These are phyloP conservation scores for Rhodotorula kratochvilovae DNA, from an alignment of 768 basidiomycete genomes.

Conservation along the genomic window DNA sequence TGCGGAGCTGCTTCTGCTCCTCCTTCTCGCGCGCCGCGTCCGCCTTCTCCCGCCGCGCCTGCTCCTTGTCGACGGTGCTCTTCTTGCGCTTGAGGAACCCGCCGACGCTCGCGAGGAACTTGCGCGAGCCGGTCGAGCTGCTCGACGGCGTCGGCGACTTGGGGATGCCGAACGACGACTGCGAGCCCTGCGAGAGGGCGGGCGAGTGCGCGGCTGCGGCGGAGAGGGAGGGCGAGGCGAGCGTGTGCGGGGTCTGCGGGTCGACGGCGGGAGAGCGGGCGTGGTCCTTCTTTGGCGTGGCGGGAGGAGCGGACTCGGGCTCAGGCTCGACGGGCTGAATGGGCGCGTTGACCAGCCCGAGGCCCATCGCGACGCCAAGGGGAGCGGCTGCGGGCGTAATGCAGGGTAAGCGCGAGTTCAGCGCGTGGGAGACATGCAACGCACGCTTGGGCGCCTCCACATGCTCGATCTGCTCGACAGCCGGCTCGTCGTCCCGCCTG, in stretches of 20 bases:
- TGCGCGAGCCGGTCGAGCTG: neutral
- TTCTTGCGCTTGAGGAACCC: conserved; percentile 15
- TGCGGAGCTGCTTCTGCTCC: conserved; percentile 12
- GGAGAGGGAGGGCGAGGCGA: neutral
- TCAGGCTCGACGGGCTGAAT: too few relatives aligned
- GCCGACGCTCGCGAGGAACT: conserved; percentile 18
- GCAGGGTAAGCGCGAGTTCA: too few relatives aligned
- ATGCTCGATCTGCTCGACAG: neutral
- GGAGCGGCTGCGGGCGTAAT: too few relatives aligned
- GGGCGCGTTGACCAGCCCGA: too few relatives aligned
- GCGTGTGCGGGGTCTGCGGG: too few relatives aligned
- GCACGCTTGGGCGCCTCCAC: neutral
- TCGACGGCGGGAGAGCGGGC: too few relatives aligned
- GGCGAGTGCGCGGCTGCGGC: neutral
- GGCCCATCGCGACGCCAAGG: too few relatives aligned
- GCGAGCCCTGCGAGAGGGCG: neutral
- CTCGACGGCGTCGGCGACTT: conserved; percentile 2
- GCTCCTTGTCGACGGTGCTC: neutral
- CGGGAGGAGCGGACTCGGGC: too few relatives aligned
- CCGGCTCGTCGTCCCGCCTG: neutral
- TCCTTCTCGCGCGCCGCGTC: neutral
- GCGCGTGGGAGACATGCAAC: too few relatives aligned
- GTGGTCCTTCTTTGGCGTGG: too few relatives aligned
- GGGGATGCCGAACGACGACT: neutral
- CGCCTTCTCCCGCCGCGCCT: neutral